Percentiles rank a stretch among this genome's conserved stretches.
phyloP scores from a whole-genome alignment of 2,329 filamentous ascomycete species.

The Penicillium aurantiogriseum region DNA sequence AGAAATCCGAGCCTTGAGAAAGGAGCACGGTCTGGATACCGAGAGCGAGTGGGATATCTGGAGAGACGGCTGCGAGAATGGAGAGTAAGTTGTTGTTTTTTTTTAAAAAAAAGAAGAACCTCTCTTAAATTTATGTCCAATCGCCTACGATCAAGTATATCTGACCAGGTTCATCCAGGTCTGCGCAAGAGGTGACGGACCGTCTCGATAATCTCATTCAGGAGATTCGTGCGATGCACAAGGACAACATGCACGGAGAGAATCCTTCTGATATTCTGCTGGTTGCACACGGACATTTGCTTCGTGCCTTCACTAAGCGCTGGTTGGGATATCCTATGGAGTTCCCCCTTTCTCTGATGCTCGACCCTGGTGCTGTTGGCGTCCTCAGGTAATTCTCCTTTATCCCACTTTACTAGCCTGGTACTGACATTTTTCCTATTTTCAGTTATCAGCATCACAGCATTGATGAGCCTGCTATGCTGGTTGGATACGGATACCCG shows the following conservation, averaged over 20 bases:
- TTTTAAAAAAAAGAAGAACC: background rate
- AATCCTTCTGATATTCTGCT: conserved; percentile 40
- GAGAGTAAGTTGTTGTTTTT: conserved; percentile 46
- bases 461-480: conserved; percentile 41
- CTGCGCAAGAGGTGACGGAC: conserved; percentile 38
- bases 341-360: conserved; percentile 44
- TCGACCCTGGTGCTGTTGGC: conserved; percentile 46
- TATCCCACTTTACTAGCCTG: background rate
- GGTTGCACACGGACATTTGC: conserved; percentile 47
- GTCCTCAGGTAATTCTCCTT: conserved; percentile 37
- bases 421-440: background rate
- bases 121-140: background rate
- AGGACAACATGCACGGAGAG: conserved; percentile 42
- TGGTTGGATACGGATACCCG: conserved; percentile 44
- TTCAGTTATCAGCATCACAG: conserved; percentile 39
- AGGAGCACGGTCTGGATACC: conserved; percentile 49
- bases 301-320: conserved; percentile 49
- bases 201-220: conserved; percentile 45
- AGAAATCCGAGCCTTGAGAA: conserved; percentile 52
- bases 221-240: conserved; percentile 43
- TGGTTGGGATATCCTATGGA: conserved; percentile 47
- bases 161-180: conserved; percentile 22
- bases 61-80: conserved; percentile 57
- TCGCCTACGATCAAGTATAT: background rate
- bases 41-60: conserved; percentile 58